phyloP scores from a whole-genome alignment of 139 green algal genomes.

The Chlamydomonas eustigma region DNA sequence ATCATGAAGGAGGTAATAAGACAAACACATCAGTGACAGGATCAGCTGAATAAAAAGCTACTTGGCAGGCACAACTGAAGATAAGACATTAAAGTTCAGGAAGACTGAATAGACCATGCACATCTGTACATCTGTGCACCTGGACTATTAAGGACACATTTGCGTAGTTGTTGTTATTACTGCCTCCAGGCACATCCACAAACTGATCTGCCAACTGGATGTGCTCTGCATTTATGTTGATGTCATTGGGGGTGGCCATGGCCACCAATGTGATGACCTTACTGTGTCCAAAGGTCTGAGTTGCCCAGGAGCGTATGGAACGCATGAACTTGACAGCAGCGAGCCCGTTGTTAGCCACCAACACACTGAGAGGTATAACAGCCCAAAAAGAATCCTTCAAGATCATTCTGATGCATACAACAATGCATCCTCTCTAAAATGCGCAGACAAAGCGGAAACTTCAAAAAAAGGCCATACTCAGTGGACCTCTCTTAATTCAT shows the following conservation, averaged over 20 bases:
- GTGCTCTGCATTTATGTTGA: constrained; percentile 92
- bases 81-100: too few relatives aligned
- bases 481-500: not conserved
- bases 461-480: too few relatives aligned
- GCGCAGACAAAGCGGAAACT: not conserved
- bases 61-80: too few relatives aligned
- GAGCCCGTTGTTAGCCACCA: constrained; percentile 95
- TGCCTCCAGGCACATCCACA: constrained; percentile 93
- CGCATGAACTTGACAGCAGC: constrained; percentile 97
- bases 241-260: constrained; percentile 96
- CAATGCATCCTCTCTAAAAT: not conserved
- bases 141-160: constrained; percentile 91
- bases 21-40: too few relatives aligned
- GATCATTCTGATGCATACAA: not conserved
- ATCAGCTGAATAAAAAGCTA: too few relatives aligned
- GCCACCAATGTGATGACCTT: constrained; percentile 48
- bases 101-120: too few relatives aligned
- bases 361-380: constrained; percentile 53
- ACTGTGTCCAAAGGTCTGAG: constrained; percentile 2
- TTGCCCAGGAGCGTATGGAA: constrained; percentile 75
- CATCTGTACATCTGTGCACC: not conserved
- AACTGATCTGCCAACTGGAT: constrained; percentile 96
- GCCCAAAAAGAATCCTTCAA: not conserved
- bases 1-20: not conserved
- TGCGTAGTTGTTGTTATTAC: constrained; percentile 99